Evolutionary conservation across 2,329 filamentous ascomycete genomes (phyloP).

Genomic region (Neofusicoccum ribis): DNA sequence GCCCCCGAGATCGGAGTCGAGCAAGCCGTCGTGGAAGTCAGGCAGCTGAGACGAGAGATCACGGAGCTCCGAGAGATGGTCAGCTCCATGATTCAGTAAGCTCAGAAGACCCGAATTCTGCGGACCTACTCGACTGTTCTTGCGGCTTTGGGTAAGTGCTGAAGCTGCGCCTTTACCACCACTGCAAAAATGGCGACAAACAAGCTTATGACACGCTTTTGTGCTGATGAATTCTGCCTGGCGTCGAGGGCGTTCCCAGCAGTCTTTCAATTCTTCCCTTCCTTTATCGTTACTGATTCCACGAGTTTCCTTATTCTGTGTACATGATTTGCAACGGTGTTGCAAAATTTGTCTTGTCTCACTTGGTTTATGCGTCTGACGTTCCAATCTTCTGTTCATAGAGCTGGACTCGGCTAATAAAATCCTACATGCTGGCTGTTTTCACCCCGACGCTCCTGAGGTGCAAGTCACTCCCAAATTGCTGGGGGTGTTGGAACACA

Average conservation of each 20-base stretch:
- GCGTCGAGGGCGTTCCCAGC: not conserved
- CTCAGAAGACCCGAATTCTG: not conserved
- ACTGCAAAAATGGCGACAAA: not conserved
- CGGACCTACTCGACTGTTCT: not conserved
- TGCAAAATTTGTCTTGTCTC: not conserved
- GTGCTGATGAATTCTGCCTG: not conserved
- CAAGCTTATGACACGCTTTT: not conserved
- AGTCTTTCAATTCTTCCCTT: not conserved
- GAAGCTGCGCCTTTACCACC: not conserved
- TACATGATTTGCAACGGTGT: not conserved
- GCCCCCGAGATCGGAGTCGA: conserved; percentile 83
- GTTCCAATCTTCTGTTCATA: not conserved
- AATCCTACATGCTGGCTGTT: not conserved
- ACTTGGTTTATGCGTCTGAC: not conserved
- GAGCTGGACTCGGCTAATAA: not conserved
- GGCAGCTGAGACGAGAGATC: conserved; percentile 46
- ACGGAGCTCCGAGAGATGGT: conserved; percentile 58
- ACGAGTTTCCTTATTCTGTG: not conserved
- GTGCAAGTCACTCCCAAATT: conserved; percentile 11
- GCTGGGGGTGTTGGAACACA: conserved; percentile 12
- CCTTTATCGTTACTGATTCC: not conserved
- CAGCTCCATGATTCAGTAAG: conserved; percentile 27
- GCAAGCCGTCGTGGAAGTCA: conserved; percentile 66
- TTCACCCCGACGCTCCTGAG: conserved; percentile 10
- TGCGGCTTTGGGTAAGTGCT: not conserved